A percentile compares a stretch with the other conserved stretches of the same genome.
Conservation (phyloP, 768 basidiomycete species). For the Mycena chlorophos region DNA sequence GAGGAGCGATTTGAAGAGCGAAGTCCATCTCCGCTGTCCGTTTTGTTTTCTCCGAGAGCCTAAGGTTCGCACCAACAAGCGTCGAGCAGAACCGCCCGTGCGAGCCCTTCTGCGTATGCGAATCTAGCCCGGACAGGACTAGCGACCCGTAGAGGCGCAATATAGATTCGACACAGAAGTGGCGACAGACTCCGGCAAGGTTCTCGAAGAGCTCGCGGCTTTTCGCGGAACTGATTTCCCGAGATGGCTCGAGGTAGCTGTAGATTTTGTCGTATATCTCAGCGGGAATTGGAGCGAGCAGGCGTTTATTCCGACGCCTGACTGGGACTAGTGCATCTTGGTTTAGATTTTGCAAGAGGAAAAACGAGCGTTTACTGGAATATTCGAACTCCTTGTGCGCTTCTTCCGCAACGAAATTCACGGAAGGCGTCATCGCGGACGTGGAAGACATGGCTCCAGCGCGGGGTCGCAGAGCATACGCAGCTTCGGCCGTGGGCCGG, state of each 20-base stretch:
- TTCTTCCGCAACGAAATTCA: no score
- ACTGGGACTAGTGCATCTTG: slow-evolving; percentile 26
- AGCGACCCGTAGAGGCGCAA: slow-evolving; percentile 43
- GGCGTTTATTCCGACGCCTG: slow-evolving; percentile 12
- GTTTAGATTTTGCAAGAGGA: not conserved
- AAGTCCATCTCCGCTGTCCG: not conserved
- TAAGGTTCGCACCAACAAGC: no score
- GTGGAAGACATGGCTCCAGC: no score
- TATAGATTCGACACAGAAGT: slow-evolving; percentile 40
- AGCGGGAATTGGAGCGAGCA: slow-evolving; percentile 38
- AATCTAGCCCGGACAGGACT: slow-evolving; percentile 19
- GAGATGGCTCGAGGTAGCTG: slow-evolving; percentile 28
- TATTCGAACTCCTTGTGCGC: slow-evolving; percentile 6
- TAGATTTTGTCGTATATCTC: slow-evolving; percentile 49
- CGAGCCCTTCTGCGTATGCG: not conserved
- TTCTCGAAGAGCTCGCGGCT: slow-evolving; percentile 24
- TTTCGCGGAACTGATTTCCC: slow-evolving; percentile 19
- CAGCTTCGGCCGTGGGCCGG: no score
- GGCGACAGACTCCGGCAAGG: slow-evolving; percentile 44
- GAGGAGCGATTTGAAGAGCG: slow-evolving; percentile 2
- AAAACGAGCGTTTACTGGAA: slow-evolving; percentile 1
- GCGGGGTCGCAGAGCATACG: no score
- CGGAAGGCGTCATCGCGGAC: no score
- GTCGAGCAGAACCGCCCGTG: no score
- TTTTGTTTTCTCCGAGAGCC: not conserved